Base-by-base conservation (phyloP, 192 early-diverging fungal genomes). In the Coemansia sp. region DNA sequence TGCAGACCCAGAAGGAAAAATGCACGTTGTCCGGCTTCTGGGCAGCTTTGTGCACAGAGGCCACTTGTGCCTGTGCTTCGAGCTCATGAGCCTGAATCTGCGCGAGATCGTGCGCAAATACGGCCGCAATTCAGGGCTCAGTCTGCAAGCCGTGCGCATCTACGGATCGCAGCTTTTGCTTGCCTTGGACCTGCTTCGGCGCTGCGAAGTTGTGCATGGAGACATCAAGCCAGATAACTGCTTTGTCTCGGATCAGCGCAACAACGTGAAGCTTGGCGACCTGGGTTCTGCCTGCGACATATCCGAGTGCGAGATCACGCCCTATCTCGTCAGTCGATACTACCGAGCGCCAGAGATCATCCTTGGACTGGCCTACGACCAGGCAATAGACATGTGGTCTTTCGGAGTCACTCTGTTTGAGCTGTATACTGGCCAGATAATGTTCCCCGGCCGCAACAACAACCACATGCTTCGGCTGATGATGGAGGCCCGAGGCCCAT, bases 171-270 rank as follows among this genome's bases (percentile, higher is more conserved):
- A 98, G 49, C 81, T 98, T 54, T 89, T 98, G 54, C 69, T 91
- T 53, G 82, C 93, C 6, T 82, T 98, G 50, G 89, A 91, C 32
- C 74, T 94, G 11, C 78, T 98, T 20, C 87, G 87, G 59, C 89
- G 89, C 67, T 88, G 88, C 73, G 86, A 87, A 23, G 82, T 98
- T 16, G 64, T 98, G 9, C 97, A 98, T 66, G 93, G 94, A 47
- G 97, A 98, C 71, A 93, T 98, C 77, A 98, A 98, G 70, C 97
- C 97, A 0, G 97, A 98, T 67, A 98, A 98, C 75, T 92, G 97
- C 65, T 82, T 98, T 58, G 95, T 94, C 3, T 88, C 86, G 10
- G 92, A 92, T 62, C 76, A 81, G 60, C 87, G 91, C 62, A 91
- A 84, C 55, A 81, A 82, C 1, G 80, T 95, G 6, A 97, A 95